Conservation (phyloP, 192 early-diverging fungal genomes). For the Coemansia umbellata region DNA sequence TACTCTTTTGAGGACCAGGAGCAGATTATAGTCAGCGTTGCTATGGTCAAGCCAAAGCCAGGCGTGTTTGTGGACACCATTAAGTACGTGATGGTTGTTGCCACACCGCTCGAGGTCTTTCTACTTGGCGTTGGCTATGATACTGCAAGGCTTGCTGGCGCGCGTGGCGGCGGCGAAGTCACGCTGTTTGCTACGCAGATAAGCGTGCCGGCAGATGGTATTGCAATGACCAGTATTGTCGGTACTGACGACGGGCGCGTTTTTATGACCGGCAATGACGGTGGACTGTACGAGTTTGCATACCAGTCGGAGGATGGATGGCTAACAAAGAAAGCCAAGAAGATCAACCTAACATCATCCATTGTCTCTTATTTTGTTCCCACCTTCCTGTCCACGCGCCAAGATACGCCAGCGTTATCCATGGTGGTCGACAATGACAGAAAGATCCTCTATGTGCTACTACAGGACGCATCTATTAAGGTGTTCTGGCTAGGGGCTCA, state of each 20-base stretch:
- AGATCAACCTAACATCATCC: constrained; percentile 69
- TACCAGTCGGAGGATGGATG: constrained; percentile 87
- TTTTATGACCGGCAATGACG: constrained; percentile 86
- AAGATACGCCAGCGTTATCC: constrained; percentile 54
- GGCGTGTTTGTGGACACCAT: constrained; percentile 84
- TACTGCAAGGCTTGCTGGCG: neutral
- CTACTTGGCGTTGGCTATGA: constrained; percentile 69
- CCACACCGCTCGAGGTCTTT: constrained; percentile 82
- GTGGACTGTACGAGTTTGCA: constrained; percentile 80
- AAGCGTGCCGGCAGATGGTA: constrained; percentile 72
- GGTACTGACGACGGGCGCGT: constrained; percentile 80
- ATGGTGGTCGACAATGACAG: constrained; percentile 68
- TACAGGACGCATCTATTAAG: constrained; percentile 63
- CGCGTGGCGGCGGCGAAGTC: constrained; percentile 51
- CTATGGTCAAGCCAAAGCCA: constrained; percentile 67
- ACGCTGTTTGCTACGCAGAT: constrained; percentile 79
- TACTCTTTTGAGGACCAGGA: constrained; percentile 83
- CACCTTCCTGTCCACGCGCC: constrained; percentile 47
- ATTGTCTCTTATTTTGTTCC: constrained; percentile 68
- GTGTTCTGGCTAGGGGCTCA: constrained; percentile 63
- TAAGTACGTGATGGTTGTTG: constrained; percentile 77
- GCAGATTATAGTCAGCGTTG: constrained; percentile 83
- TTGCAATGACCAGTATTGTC: constrained; percentile 73
- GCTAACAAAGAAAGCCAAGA: constrained; percentile 74
- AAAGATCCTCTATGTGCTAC: constrained; percentile 67